Evolutionary conservation across 495 filamentous ascomycete genomes (phyloP).

Genomic region (Penicillium mononematosum): DNA sequence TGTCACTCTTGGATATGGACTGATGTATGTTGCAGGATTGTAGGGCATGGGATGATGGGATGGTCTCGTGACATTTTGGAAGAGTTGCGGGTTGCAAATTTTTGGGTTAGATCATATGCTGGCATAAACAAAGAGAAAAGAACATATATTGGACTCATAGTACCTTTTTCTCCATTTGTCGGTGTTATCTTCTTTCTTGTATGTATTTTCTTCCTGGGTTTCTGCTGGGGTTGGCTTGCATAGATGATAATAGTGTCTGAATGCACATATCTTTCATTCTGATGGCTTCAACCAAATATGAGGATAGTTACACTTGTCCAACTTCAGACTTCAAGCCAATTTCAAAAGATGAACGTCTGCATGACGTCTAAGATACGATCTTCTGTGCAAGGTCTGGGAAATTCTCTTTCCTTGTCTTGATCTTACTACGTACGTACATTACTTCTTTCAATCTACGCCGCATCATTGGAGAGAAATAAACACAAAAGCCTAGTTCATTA

Average conservation of each 20-base stretch:
- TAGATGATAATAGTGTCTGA: not conserved
- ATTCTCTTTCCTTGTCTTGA: too few species aligned
- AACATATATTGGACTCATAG: not conserved
- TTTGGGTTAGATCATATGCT: not conserved
- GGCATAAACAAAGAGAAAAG: not conserved
- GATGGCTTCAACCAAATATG: not conserved
- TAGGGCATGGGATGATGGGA: constrained; percentile 34
- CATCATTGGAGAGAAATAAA: not conserved
- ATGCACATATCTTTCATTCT: not conserved
- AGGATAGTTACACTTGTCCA: constrained; percentile 1
- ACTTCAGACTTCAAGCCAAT: not conserved
- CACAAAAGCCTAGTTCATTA: constrained; percentile 19
- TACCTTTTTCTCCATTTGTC: not conserved
- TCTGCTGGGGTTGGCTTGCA: not conserved
- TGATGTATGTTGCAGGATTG: constrained; percentile 78
- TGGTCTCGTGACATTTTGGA: not conserved
- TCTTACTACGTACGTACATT: too few species aligned
- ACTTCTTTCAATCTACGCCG: not conserved
- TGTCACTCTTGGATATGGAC: constrained; percentile 79
- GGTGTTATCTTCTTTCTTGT: not conserved
- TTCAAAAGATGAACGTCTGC: not conserved
- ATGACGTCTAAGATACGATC: not conserved
- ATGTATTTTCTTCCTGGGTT: not conserved
- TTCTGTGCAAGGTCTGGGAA: not conserved
- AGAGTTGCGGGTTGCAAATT: not conserved